phyloP scores from a whole-genome alignment of 441 rosid species.

The Populus hybrid region DNA sequence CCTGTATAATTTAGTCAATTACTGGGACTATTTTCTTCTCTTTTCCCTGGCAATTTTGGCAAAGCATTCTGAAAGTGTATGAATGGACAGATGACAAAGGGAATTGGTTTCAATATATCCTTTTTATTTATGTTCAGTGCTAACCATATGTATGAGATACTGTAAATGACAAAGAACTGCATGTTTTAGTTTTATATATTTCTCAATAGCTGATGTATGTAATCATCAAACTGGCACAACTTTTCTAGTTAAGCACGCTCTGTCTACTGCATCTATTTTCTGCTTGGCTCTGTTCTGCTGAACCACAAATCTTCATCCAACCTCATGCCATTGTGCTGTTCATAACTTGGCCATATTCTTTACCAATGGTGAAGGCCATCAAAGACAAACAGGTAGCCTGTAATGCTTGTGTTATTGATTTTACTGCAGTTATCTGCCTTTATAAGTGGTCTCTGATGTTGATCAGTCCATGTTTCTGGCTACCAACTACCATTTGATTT shows the following conservation, averaged over 20 bases:
- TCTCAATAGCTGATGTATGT: background rate
- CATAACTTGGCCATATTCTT: background rate
- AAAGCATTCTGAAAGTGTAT: background rate
- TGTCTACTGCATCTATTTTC: background rate
- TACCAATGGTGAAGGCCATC: conserved; percentile 42
- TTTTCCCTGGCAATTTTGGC: background rate
- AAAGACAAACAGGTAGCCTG: conserved; percentile 76
- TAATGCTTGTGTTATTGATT: conserved; percentile 68
- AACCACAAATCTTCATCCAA: background rate
- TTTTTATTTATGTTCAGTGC: background rate
- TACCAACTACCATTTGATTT: conserved; percentile 77
- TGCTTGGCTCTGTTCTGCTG: background rate
- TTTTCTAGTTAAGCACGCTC: background rate
- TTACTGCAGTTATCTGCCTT: conserved; percentile 69
- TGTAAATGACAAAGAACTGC: background rate
- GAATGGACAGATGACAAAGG: background rate
- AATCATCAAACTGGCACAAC: background rate
- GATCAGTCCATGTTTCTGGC: conserved; percentile 71
- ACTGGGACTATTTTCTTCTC: background rate
- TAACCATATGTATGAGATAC: background rate
- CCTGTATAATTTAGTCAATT: background rate
- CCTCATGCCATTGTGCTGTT: background rate
- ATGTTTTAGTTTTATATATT: background rate
- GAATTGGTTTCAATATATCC: background rate
- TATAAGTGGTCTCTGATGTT: conserved; percentile 67